phyloP scores from a whole-genome alignment of 495 filamentous ascomycete genomes.

The Penicillium crystallinum region DNA sequence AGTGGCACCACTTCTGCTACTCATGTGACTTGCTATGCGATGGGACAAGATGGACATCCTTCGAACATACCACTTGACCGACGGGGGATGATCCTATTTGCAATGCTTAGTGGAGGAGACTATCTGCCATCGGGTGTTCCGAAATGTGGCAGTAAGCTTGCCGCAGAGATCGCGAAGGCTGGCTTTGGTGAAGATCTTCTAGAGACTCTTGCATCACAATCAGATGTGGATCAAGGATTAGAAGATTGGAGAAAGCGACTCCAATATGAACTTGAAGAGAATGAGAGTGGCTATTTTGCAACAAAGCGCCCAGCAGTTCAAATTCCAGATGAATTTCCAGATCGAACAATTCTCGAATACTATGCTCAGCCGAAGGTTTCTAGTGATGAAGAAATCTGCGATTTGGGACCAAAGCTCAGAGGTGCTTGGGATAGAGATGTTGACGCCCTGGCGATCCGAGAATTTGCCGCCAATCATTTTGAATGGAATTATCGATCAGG shows the following conservation, averaged over 20 bases:
- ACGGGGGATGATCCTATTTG: constrained; percentile 90
- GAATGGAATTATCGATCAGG: constrained; percentile 77
- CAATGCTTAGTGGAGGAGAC: constrained; percentile 93
- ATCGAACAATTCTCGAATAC: constrained; percentile 69
- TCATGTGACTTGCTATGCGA: constrained; percentile 75
- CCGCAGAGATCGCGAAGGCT: constrained; percentile 84
- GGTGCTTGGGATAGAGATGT: constrained; percentile 61
- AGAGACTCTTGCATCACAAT: constrained; percentile 43
- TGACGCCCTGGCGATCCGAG: constrained; percentile 61
- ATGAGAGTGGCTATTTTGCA: constrained; percentile 77
- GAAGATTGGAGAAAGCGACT: constrained; percentile 71
- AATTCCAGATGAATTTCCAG: constrained; percentile 80
- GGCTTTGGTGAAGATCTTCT: constrained; percentile 81
- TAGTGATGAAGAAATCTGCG: constrained; percentile 50
- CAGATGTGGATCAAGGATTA: constrained; percentile 44
- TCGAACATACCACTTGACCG: constrained; percentile 58
- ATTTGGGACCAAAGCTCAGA: constrained; percentile 40
- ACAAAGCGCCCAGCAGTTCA: constrained; percentile 65
- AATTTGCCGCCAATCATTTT: constrained; percentile 72
- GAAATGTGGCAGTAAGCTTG: constrained; percentile 78
- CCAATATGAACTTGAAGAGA: constrained; percentile 69
- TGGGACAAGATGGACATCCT: constrained; percentile 29
- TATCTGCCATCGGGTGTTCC: constrained; percentile 88
- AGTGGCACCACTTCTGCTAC: constrained; percentile 65
- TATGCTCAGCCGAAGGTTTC: constrained; percentile 86